Evolutionary conservation across 2,329 filamentous ascomycete species (phyloP).

Genomic region (Fusarium anguioides): DNA sequence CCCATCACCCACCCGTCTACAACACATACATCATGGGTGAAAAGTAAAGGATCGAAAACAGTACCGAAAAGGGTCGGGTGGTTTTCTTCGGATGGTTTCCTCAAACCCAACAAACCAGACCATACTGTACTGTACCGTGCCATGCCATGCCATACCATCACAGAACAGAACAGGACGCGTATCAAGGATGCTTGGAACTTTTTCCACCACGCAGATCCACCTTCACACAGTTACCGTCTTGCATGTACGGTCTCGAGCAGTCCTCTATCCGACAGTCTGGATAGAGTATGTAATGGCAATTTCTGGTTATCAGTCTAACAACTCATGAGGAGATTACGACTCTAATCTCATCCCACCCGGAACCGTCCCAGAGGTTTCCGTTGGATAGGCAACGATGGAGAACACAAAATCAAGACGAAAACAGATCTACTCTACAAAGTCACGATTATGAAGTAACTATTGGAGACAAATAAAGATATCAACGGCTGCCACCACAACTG

Average conservation of each 20-base stretch:
- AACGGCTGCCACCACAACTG: background rate
- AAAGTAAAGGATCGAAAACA: constrained; percentile 28
- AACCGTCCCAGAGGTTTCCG: background rate
- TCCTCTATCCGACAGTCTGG: constrained; percentile 37
- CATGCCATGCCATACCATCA: background rate
- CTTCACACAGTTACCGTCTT: constrained; percentile 23
- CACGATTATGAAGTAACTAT: background rate
- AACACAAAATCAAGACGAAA: background rate
- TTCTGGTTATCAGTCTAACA: constrained; percentile 9
- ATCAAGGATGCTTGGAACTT: constrained; percentile 23
- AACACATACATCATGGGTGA: constrained; percentile 21
- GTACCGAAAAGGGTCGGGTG: constrained; percentile 30
- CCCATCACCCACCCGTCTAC: constrained; percentile 6
- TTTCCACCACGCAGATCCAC: constrained; percentile 9
- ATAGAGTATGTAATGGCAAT: constrained; percentile 36
- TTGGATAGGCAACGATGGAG: constrained; percentile 1
- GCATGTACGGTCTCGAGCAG: constrained; percentile 34
- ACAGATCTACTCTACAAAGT: background rate
- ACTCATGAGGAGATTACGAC: constrained; percentile 13
- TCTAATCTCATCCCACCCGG: constrained; percentile 4
- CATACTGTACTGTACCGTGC: background rate
- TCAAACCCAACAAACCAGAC: constrained; percentile 1
- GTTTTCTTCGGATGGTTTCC: constrained; percentile 10
- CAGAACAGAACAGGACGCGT: no score
- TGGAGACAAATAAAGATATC: background rate